Conservation (phyloP, 306 rosid species). For the Lathyrus oleraceus region DNA sequence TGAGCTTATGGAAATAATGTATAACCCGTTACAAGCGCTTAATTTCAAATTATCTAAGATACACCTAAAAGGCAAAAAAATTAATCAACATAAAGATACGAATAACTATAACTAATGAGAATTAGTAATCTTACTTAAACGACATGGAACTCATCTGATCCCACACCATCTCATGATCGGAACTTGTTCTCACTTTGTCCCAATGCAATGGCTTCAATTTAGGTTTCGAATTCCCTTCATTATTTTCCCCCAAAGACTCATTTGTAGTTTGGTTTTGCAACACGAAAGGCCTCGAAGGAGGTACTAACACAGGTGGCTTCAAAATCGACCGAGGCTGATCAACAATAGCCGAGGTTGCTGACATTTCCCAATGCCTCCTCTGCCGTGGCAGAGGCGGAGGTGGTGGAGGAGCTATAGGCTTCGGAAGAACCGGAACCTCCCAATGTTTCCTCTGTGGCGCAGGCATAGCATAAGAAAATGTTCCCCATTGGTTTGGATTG, state of each 20-base stretch:
- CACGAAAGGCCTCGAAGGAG: conserved; percentile 60
- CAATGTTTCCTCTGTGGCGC: conserved; percentile 40
- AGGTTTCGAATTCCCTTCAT: conserved; percentile 57
- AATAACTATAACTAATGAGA: neutral
- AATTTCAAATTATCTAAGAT: neutral
- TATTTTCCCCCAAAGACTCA: conserved; percentile 35
- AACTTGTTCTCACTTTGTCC: conserved; percentile 96
- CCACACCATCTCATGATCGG: conserved; percentile 94
- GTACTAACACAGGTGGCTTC: conserved; percentile 59
- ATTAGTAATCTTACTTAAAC: conserved; percentile 58
- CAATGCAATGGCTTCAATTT: conserved; percentile 86
- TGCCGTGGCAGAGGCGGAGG: conserved; percentile 28
- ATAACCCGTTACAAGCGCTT: neutral
- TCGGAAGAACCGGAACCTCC: conserved; percentile 22
- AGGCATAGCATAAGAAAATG: conserved; percentile 8
- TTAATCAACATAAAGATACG: neutral
- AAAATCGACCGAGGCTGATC: conserved; percentile 30
- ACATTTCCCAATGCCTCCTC: conserved; percentile 44
- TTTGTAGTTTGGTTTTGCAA: conserved; percentile 39
- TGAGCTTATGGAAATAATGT: neutral
- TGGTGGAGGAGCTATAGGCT: conserved; percentile 3
- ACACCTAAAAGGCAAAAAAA: neutral
- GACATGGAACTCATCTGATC: conserved; percentile 92
- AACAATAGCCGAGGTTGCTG: conserved; percentile 24
- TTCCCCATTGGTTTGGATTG: neutral